These are phyloP conservation scores for Castanospermum australe DNA, from an alignment of 306 rosid species.

Conservation along the genomic window DNA sequence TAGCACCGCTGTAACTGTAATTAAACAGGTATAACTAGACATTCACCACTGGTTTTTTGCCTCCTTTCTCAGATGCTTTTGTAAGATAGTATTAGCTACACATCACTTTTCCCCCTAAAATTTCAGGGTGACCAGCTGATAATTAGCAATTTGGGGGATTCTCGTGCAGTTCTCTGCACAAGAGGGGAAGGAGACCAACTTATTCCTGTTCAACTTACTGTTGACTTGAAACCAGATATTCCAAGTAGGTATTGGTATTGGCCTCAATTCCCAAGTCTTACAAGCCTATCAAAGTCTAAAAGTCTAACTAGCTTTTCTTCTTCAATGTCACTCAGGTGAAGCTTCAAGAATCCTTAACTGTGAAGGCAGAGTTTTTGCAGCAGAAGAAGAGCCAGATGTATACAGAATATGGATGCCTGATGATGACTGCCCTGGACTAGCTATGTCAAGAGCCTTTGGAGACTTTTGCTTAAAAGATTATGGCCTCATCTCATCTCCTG, in stretches of 20 bases:
- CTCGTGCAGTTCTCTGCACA: constrained; percentile 89
- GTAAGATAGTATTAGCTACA: neutral
- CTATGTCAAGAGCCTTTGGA: constrained; percentile 95
- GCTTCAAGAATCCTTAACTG: constrained; percentile 67
- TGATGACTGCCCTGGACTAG: constrained; percentile 87
- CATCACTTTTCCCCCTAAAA: neutral
- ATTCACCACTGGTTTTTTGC: neutral
- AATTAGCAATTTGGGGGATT: constrained; percentile 86
- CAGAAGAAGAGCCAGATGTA: constrained; percentile 72
- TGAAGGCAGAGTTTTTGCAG: constrained; percentile 75
- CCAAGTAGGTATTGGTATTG: constrained; percentile 54
- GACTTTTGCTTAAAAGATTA: constrained; percentile 92
- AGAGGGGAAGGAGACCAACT: constrained; percentile 62
- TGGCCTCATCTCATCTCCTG: constrained; percentile 83
- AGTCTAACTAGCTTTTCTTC: neutral
- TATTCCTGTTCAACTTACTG: constrained; percentile 75
- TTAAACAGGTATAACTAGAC: constrained; percentile 67
- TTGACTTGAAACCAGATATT: constrained; percentile 81
- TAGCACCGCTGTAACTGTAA: constrained; percentile 72
- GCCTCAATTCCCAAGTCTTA: neutral
- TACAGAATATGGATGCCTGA: constrained; percentile 96
- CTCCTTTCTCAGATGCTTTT: neutral
- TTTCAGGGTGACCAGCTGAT: constrained; percentile 74
- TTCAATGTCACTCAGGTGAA: constrained; percentile 61
- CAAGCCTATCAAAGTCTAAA: neutral